A percentile compares a stretch with the other conserved stretches of the same genome.
These are phyloP conservation scores for Aspergillus thermomutatus DNA, from an alignment of 2,329 filamentous ascomycete genomes.

Conservation along the genomic window DNA sequence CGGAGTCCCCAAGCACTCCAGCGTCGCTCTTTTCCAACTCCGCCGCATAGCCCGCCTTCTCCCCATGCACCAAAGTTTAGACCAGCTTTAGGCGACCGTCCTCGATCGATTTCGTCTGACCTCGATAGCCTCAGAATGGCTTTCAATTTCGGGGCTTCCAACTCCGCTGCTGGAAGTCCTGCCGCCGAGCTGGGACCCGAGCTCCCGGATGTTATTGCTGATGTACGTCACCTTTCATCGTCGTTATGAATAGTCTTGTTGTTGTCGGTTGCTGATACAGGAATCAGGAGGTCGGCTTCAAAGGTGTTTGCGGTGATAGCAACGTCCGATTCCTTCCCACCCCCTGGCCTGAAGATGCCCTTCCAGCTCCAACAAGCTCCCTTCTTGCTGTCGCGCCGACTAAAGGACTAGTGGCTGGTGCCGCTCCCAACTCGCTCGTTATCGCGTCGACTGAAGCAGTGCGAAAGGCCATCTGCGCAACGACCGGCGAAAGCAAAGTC, in stretches of 20 bases:
- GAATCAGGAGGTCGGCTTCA: conserved; percentile 71
- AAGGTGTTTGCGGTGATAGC: conserved; percentile 72
- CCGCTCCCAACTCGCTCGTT: conserved; percentile 74
- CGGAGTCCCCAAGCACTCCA: conserved; percentile 43
- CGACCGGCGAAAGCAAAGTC: conserved; percentile 53
- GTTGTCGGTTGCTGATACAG: conserved; percentile 8
- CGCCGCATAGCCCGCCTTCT: conserved; percentile 30
- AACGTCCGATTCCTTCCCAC: conserved; percentile 76
- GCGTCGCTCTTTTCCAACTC: conserved; percentile 42
- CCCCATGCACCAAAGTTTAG: conserved; percentile 38
- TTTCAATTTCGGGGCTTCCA: conserved; percentile 57
- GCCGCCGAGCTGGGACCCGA: conserved; percentile 58
- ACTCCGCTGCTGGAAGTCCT: conserved; percentile 39
- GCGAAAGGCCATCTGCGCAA: conserved; percentile 67
- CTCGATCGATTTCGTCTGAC: conserved; percentile 37
- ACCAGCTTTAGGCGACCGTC: conserved; percentile 33
- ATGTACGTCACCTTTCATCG: conserved; percentile 52
- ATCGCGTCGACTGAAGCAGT: conserved; percentile 74
- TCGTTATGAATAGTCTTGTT: conserved; percentile 1
- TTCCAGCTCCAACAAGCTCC: conserved; percentile 74
- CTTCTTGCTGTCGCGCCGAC: conserved; percentile 79
- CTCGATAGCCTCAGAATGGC: conserved; percentile 52
- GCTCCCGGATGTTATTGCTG: conserved; percentile 75
- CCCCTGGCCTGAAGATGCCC: conserved; percentile 66
- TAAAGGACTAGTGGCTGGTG: conserved; percentile 80